A percentile compares a stretch with the other conserved stretches of the same genome.
phyloP scores from a whole-genome alignment of 805 yeast species.

The Vanderwaltozyma yarrowii region DNA sequence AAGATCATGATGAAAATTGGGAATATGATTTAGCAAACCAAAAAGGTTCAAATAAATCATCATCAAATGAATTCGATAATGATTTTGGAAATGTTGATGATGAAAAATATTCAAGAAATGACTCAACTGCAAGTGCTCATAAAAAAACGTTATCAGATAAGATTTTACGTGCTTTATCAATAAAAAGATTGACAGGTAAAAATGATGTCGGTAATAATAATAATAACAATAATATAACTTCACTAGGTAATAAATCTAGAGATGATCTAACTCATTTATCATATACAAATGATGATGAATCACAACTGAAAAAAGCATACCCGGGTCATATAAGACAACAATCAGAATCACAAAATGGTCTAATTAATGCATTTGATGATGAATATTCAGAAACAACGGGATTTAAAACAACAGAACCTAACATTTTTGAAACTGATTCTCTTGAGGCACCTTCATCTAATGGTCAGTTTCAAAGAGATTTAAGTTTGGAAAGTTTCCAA shows the following conservation, averaged over 20 bases:
- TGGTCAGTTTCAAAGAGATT: constrained; percentile 11
- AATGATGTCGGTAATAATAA: no score
- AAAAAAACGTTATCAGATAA: constrained; percentile 16
- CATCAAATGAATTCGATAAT: constrained; percentile 3
- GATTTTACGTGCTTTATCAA: constrained; percentile 13
- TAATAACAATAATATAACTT: constrained; percentile 2
- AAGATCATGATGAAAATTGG: constrained; percentile 46
- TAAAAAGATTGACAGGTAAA: constrained; percentile 6
- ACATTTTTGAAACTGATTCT: constrained; percentile 5
- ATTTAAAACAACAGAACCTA: constrained; percentile 8
- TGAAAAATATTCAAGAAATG: constrained; percentile 3
- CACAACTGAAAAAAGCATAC: constrained; percentile 8
- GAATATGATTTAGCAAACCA: constrained; percentile 43
- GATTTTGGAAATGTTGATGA: constrained; percentile 11
- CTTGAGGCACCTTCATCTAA: not conserved
- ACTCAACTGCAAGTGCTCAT: constrained; percentile 7
- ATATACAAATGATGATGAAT: not conserved
- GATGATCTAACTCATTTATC: constrained; percentile 3
- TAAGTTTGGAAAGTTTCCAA: constrained; percentile 13
- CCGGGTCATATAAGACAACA: constrained; percentile 21
- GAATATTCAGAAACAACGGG: constrained; percentile 6
- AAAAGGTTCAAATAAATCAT: constrained; percentile 3
- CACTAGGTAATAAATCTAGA: not conserved
- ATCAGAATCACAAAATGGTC: constrained; percentile 24
- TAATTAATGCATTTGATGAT: constrained; percentile 19